Evolutionary conservation across 345 rosid genomes (phyloP).

Genomic region (Camelina hispida): DNA sequence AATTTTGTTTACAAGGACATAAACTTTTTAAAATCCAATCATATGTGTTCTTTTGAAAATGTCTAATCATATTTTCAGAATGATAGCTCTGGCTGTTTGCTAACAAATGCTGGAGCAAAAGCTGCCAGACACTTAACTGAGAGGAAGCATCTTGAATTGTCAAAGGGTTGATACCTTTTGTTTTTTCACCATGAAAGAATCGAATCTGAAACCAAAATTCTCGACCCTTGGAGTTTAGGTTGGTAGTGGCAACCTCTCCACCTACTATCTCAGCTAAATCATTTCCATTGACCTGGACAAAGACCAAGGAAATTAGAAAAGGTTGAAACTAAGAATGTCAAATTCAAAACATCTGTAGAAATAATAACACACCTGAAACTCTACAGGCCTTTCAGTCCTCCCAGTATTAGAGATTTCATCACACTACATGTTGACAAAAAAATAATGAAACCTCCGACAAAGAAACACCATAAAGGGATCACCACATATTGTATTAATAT

Average conservation of each 20-base stretch:
- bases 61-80: neutral
- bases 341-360: neutral
- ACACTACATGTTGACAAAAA: slow-evolving; percentile 47
- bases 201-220: slow-evolving; percentile 60
- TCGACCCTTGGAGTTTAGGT: slow-evolving; percentile 65
- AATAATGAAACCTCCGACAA: neutral
- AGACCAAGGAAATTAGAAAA: neutral
- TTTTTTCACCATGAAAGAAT: slow-evolving; percentile 11
- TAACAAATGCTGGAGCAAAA: neutral
- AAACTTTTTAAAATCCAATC: neutral
- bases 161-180: slow-evolving; percentile 31
- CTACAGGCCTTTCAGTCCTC: slow-evolving; percentile 61
- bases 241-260: slow-evolving; percentile 66
- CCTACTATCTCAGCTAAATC: slow-evolving; percentile 65
- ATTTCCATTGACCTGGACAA: slow-evolving; percentile 58
- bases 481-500: neutral
- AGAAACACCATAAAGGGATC: neutral
- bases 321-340: neutral
- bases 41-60: neutral
- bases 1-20: neutral
- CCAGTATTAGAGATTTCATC: slow-evolving; percentile 57
- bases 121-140: neutral
- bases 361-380: slow-evolving; percentile 51
- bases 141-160: neutral
- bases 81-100: neutral